Percentiles rank a stretch among this genome's conserved stretches.
These are phyloP conservation scores for Wickerhamomyces hampshirensis DNA, from an alignment of 805 yeast genomes.

Conservation along the genomic window DNA sequence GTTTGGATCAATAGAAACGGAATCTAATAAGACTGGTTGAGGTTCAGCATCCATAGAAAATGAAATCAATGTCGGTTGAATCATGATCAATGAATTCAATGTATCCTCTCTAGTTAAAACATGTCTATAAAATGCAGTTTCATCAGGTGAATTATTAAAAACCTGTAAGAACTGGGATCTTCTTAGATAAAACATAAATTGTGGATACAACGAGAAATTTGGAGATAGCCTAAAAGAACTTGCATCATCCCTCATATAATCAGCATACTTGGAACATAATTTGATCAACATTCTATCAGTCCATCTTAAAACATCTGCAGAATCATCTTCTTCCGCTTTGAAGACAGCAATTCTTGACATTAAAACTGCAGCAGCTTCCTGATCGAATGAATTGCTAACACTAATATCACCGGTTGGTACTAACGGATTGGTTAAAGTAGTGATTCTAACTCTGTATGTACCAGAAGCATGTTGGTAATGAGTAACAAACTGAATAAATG, in stretches of 20 bases:
- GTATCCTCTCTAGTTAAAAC: slow-evolving; percentile 88
- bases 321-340: slow-evolving; percentile 79
- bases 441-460: slow-evolving; percentile 80
- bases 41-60: slow-evolving; percentile 63
- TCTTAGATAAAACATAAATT: slow-evolving; percentile 91
- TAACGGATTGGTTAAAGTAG: slow-evolving; percentile 66
- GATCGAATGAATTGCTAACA: slow-evolving; percentile 75
- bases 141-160: slow-evolving; percentile 98
- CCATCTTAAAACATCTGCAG: slow-evolving; percentile 92
- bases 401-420: slow-evolving; percentile 57
- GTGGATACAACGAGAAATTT: slow-evolving; percentile 86
- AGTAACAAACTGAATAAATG: slow-evolving; percentile 79
- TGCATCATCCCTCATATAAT: slow-evolving; percentile 83
- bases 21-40: slow-evolving; percentile 81
- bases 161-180: slow-evolving; percentile 95
- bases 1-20: slow-evolving; percentile 87
- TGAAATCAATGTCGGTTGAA: slow-evolving; percentile 92
- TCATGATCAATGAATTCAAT: slow-evolving; percentile 90
- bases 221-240: slow-evolving; percentile 77
- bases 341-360: slow-evolving; percentile 88
- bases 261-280: slow-evolving; percentile 90
- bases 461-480: slow-evolving; percentile 96
- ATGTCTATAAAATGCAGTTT: slow-evolving; percentile 95
- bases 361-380: slow-evolving; percentile 95
- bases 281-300: slow-evolving; percentile 87